These are phyloP conservation scores for Penicillium corylophilum DNA, from an alignment of 2,329 filamentous ascomycete species.

Conservation along the genomic window DNA sequence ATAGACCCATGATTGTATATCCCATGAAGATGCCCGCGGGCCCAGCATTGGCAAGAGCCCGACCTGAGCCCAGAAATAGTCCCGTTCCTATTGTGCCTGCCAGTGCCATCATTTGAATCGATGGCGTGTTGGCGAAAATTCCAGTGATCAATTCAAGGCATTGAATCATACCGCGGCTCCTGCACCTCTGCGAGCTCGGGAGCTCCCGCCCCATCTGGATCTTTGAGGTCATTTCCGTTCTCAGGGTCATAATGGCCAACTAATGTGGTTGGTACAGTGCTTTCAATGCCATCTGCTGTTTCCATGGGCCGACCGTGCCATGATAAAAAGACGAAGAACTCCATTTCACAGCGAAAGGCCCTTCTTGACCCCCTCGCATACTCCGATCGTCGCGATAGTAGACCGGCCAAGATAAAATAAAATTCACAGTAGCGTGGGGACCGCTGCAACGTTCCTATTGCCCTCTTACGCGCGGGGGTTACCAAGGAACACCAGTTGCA, in stretches of 20 bases:
- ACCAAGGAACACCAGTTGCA: neutral
- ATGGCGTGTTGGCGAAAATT: neutral
- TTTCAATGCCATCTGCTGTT: neutral
- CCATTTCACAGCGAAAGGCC: neutral
- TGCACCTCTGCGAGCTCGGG: slow-evolving; percentile 12
- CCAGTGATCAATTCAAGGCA: neutral
- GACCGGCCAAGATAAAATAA: neutral
- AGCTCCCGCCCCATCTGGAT: slow-evolving; percentile 4
- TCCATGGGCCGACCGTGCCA: neutral
- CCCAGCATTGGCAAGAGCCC: slow-evolving; percentile 30
- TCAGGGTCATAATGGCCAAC: slow-evolving; percentile 1
- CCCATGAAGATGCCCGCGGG: slow-evolving; percentile 32
- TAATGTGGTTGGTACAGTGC: neutral
- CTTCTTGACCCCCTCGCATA: neutral
- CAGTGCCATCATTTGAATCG: slow-evolving; percentile 34
- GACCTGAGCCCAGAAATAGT: slow-evolving; percentile 33
- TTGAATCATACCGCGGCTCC: slow-evolving; percentile 5
- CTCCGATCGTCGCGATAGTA: neutral
- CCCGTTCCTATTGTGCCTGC: slow-evolving; percentile 38
- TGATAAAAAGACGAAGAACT: neutral
- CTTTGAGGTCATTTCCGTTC: neutral
- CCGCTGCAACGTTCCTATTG: neutral
- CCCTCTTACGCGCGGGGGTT: neutral
- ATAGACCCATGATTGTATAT: slow-evolving; percentile 37
- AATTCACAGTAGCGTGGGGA: neutral